A percentile compares a stretch with the other conserved stretches of the same genome.
Evolutionary conservation across 208 protist genomes (phyloP).

Genomic region (Leishmania martiniquensis): DNA sequence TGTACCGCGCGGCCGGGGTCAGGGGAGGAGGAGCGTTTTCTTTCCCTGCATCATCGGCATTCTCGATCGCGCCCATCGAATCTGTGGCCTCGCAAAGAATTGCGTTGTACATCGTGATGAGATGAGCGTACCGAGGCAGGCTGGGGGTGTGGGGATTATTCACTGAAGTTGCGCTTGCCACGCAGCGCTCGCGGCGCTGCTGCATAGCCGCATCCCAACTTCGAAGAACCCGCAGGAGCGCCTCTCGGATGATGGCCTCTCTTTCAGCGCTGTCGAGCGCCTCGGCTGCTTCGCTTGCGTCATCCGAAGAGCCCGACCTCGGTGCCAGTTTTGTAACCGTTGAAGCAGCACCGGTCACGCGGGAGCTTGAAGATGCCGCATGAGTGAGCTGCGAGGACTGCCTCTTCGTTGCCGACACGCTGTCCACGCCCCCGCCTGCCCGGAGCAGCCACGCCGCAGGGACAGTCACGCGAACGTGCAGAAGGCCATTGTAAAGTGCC

Average conservation of each 20-base stretch:
- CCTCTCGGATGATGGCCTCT: constrained; percentile 2
- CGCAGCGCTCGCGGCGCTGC: constrained; percentile 1
- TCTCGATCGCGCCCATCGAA: neutral
- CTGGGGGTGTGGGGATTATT: neutral
- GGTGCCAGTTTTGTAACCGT: neutral
- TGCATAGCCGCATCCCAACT: constrained; percentile 10
- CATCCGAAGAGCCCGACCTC: neutral
- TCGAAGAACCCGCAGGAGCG: constrained; percentile 3
- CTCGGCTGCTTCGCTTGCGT: neutral
- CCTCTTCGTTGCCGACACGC: constrained; percentile 1
- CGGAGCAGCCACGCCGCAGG: constrained; percentile 11
- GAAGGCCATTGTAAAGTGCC: constrained; percentile 15
- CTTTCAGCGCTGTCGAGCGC: constrained; percentile 3
- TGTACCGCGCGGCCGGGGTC: neutral
- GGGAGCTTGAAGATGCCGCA: neutral
- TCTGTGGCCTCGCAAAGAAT: constrained; percentile 3
- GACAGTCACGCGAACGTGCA: constrained; percentile 25
- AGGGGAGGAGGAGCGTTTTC: neutral
- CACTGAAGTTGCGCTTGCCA: neutral
- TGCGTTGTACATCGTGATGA: constrained; percentile 4
- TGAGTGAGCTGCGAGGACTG: neutral
- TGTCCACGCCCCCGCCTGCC: neutral
- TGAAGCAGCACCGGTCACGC: neutral
- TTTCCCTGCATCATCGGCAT: neutral
- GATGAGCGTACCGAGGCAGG: constrained; percentile 5